Base-by-base conservation (phyloP, 2,329 filamentous ascomycete genomes). In the Geosmithia morbida region DNA sequence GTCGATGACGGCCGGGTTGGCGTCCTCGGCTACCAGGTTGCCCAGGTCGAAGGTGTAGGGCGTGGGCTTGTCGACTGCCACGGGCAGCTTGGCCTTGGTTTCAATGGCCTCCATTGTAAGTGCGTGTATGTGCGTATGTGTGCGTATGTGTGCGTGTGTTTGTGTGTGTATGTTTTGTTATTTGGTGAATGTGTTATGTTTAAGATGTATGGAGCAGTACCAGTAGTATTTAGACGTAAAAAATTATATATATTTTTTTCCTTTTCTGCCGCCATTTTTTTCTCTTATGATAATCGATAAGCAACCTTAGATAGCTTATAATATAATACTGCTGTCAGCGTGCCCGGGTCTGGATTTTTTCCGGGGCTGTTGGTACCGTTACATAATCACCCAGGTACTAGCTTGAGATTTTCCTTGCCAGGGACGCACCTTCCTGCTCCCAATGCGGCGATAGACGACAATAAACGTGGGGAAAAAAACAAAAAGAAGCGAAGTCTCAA, bases 11-110 rank as follows among this genome's bases (percentile, higher is more conserved):
- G 92, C 70, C 2, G 90, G 87, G 67, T 96, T 97, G 40, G 88
- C 78, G 67, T 97, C 92, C 60, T 82, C 81, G 64, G 81, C 84
- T 60, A 94, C 76, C 47, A 97, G 81, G 61, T 94, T 81, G 55
- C 88, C 71, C n/a, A 96, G 81, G 64, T 96, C 88, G 69, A 94
- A 96, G 55, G 81, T 88, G 71, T 94, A 94, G 10, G 89, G 88
- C 7, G 85, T 94, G 4, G 87, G 83, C 67, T 94, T 94, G 51
- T 81, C 72, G 59, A 87, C 83, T 16, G 73, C 77, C 51, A 85
- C 72, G 43, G 79, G 74, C 49, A 79, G 68, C 58, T 75, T 76
- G 51, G 66, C 62, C 51, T 66, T 63, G 50, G 65, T 59, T 50
- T 54, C 54, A 43, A 64, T 53, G 46, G 64, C 51, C 26, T 67